Percentiles rank a stretch among this genome's conserved stretches.
These are phyloP conservation scores for Magnaporthiopsis rhizophila DNA, from an alignment of 2,329 filamentous ascomycete genomes.

Conservation along the genomic window DNA sequence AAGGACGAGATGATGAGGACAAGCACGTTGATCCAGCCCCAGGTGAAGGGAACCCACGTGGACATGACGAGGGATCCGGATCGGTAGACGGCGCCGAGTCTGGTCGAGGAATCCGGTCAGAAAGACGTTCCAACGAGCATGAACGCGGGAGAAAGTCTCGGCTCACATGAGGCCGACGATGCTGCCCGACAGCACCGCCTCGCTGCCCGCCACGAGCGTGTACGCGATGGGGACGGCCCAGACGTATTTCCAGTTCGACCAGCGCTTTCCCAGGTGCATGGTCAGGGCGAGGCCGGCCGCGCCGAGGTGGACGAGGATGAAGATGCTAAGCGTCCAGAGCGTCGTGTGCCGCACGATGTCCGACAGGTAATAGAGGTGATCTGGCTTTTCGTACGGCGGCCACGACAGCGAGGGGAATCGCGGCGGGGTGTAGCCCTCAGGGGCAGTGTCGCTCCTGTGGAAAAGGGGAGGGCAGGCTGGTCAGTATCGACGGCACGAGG, in stretches of 20 bases:
- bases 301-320: conserved; percentile 64
- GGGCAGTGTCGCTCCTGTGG: conserved; percentile 24
- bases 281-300: conserved; percentile 64
- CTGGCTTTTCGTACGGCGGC: conserved; percentile 44
- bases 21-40: conserved; percentile 77
- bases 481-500: background rate
- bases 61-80: conserved; percentile 84
- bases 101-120: conserved; percentile 25
- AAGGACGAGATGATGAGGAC: conserved; percentile 82
- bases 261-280: conserved; percentile 55
- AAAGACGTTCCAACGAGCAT: background rate
- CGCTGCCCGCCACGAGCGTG: conserved; percentile 60
- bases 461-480: background rate
- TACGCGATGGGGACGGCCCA: conserved; percentile 70
- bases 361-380: conserved; percentile 61
- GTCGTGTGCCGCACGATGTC: conserved; percentile 87
- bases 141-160: background rate
- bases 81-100: conserved; percentile 71
- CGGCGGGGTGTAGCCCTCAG: conserved; percentile 54
- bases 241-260: conserved; percentile 49
- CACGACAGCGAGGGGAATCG: conserved; percentile 79
- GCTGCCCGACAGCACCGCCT: conserved; percentile 73
- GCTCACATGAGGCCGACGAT: conserved; percentile 72
- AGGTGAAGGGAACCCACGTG: conserved; percentile 87
- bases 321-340: conserved; percentile 77